Percentiles rank a stretch among this genome's conserved stretches.
These are phyloP conservation scores for Trametopsis cervina DNA, from an alignment of 768 basidiomycete genomes.

Conservation along the genomic window DNA sequence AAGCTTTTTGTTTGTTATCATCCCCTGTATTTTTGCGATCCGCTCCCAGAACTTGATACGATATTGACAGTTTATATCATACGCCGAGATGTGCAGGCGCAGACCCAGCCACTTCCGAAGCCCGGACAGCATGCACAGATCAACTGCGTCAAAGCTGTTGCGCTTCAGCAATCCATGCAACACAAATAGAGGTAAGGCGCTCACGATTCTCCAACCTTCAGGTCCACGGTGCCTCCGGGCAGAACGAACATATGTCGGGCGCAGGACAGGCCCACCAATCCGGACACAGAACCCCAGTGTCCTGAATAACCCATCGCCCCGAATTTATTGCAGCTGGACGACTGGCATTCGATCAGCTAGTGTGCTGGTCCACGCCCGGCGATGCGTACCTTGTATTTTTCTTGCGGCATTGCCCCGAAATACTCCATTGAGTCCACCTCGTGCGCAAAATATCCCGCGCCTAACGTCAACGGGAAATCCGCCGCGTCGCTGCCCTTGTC, in stretches of 20 bases:
- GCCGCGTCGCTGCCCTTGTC: slow-evolving; percentile 8
- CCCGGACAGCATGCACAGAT: slow-evolving; percentile 8
- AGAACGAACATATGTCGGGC: slow-evolving; percentile 14
- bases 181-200: not conserved
- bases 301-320: slow-evolving; percentile 11
- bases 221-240: slow-evolving; percentile 13
- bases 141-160: slow-evolving; percentile 11
- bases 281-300: slow-evolving; percentile 12
- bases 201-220: slow-evolving; percentile 16
- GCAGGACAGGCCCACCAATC: slow-evolving; percentile 12
- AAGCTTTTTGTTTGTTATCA: not conserved
- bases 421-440: slow-evolving; percentile 4
- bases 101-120: slow-evolving; percentile 9
- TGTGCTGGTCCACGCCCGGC: not conserved
- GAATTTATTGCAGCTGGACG: slow-evolving; percentile 14
- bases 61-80: slow-evolving; percentile 25
- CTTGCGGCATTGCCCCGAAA: slow-evolving; percentile 3
- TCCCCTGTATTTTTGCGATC: not conserved
- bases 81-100: slow-evolving; percentile 8
- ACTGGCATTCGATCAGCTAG: not conserved
- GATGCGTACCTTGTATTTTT: slow-evolving; percentile 2
- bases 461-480: slow-evolving; percentile 10
- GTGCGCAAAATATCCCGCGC: slow-evolving; percentile 12
- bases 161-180: not conserved
- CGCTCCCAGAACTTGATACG: slow-evolving; percentile 6